phyloP scores from a whole-genome alignment of 371 early-diverging fungal genomes.

The Mortierella sp. region DNA sequence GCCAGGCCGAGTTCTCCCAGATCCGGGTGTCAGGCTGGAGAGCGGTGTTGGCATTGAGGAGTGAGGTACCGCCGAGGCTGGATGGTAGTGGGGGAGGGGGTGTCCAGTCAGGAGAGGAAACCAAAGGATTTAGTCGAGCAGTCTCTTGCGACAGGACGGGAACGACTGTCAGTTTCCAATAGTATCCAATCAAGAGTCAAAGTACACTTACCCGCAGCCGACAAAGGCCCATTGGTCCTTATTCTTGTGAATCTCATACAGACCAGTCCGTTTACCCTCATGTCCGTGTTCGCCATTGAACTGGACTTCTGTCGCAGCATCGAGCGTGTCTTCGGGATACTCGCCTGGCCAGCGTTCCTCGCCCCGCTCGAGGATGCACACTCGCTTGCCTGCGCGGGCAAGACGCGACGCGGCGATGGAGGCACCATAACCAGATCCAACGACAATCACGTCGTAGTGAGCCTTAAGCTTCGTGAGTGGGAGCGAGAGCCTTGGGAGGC shows the following conservation, averaged over 20 bases:
- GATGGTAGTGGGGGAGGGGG: neutral
- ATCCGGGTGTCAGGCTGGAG: slow-evolving; percentile 52
- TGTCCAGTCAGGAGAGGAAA: neutral
- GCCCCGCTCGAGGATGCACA: slow-evolving; percentile 54
- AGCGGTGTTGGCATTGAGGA: slow-evolving; percentile 57
- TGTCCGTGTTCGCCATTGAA: slow-evolving; percentile 39
- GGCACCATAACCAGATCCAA: slow-evolving; percentile 59
- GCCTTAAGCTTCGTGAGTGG: slow-evolving; percentile 46
- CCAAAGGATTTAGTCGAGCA: neutral
- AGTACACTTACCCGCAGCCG: slow-evolving; percentile 50
- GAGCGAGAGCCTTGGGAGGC: slow-evolving; percentile 33
- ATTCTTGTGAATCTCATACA: slow-evolving; percentile 53
- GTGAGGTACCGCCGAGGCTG: slow-evolving; percentile 58
- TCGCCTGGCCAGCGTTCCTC: slow-evolving; percentile 60
- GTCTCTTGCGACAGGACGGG: neutral
- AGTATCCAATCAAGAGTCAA: neutral
- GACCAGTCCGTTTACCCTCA: slow-evolving; percentile 50
- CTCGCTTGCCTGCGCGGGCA: slow-evolving; percentile 55
- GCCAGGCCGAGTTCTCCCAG: slow-evolving; percentile 46
- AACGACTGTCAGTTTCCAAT: neutral
- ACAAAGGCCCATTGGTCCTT: slow-evolving; percentile 55
- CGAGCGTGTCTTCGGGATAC: slow-evolving; percentile 48
- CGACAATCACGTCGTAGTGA: slow-evolving; percentile 55
- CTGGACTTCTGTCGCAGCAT: slow-evolving; percentile 50
- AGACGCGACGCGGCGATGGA: slow-evolving; percentile 56